These are phyloP conservation scores for Trametes versicolor DNA, from an alignment of 1,284 basidiomycete genomes.

Conservation along the genomic window DNA sequence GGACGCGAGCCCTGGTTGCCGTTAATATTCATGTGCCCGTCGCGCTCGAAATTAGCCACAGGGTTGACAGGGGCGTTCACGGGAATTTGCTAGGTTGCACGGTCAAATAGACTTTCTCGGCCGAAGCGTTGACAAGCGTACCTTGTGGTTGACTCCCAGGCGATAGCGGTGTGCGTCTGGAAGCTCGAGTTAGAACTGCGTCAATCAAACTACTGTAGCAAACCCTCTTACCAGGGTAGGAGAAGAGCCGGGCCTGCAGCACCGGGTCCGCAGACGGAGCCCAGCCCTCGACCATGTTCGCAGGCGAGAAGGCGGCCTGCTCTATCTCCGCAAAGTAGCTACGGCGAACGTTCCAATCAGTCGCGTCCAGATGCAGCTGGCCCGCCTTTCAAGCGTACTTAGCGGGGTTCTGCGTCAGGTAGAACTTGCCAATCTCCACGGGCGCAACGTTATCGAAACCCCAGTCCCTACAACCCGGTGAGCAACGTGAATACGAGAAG, in stretches of 20 bases:
- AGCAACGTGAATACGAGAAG: not conserved
- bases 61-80: conserved; percentile 42
- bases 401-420: conserved; percentile 85
- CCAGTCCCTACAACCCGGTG: conserved; percentile 38
- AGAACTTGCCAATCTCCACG: conserved; percentile 83
- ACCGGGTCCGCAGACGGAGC: conserved; percentile 56
- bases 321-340: conserved; percentile 87
- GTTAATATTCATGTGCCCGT: conserved; percentile 41
- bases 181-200: not conserved
- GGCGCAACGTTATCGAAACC: conserved; percentile 62
- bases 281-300: conserved; percentile 67
- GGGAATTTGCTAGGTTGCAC: conserved; percentile 40
- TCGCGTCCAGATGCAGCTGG: no score
- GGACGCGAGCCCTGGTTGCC: conserved; percentile 44
- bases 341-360: not conserved
- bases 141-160: conserved; percentile 51
- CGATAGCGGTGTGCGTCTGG: conserved; percentile 50
- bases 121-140: conserved; percentile 7
- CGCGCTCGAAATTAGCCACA: conserved; percentile 54
- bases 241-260: conserved; percentile 55
- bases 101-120: no score
- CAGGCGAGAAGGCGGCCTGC: conserved; percentile 87
- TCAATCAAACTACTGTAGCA: not conserved
- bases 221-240: conserved; percentile 43
- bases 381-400: conserved; percentile 49